Conservation (phyloP, 2,329 filamentous ascomycete species). For the Neopestalotiopsis clavispora region DNA sequence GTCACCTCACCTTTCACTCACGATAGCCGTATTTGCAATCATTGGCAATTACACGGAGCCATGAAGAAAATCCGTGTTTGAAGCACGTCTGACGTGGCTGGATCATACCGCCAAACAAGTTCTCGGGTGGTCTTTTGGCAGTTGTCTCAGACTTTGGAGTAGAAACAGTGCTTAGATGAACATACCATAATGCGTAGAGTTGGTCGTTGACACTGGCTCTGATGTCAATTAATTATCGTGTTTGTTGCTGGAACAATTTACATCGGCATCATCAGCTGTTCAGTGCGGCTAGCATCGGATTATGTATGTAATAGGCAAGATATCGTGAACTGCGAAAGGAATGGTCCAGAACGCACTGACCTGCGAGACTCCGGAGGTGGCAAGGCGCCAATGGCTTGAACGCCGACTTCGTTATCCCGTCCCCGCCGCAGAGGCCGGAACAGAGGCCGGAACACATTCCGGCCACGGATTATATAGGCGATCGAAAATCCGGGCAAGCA, state of each 20-base stretch:
- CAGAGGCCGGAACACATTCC: slow-evolving; percentile 38
- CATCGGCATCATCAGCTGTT: background rate
- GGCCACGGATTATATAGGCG: slow-evolving; percentile 36
- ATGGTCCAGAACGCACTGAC: background rate
- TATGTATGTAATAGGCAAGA: background rate
- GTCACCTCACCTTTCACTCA: background rate
- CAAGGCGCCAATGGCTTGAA: background rate
- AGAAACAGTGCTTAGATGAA: background rate
- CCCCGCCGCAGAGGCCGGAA: slow-evolving; percentile 18
- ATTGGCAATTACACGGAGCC: background rate
- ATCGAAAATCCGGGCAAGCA: background rate
- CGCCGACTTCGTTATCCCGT: background rate
- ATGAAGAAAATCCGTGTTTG: background rate
- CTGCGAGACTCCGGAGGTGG: background rate
- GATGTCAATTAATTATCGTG: background rate
- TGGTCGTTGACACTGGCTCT: background rate
- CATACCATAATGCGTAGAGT: background rate
- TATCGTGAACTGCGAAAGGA: background rate
- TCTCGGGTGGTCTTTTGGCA: background rate
- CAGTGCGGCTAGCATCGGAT: background rate
- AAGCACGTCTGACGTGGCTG: background rate
- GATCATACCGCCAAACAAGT: background rate
- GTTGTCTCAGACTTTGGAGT: background rate
- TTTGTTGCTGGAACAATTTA: background rate
- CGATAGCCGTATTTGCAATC: background rate